Conservation (phyloP, 441 rosid species). For the Croton setiger region DNA sequence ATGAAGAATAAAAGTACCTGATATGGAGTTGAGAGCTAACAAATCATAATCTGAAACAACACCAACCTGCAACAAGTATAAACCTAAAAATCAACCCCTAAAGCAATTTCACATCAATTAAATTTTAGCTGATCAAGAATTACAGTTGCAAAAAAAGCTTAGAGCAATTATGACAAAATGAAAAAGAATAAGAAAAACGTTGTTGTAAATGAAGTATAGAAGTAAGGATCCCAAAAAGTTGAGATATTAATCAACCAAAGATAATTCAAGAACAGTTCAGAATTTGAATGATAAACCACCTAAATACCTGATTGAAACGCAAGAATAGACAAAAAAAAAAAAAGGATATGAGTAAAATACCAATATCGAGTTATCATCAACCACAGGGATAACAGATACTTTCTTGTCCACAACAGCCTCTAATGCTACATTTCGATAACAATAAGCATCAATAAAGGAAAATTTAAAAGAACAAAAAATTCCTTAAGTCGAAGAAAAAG, state of each 20-base stretch:
- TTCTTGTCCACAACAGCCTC: conserved; percentile 75
- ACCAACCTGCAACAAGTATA: conserved; percentile 60
- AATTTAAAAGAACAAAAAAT: neutral
- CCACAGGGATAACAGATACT: conserved; percentile 78
- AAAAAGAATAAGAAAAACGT: no score
- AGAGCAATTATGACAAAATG: no score
- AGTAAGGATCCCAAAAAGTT: neutral
- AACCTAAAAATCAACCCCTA: conserved; percentile 6
- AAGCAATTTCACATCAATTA: neutral
- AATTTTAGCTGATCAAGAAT: neutral
- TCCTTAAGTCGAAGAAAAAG: neutral
- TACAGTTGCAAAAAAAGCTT: neutral
- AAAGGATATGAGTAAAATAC: conserved; percentile 26
- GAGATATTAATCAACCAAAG: neutral
- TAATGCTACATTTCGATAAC: conserved; percentile 43
- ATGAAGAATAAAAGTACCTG: conserved; percentile 46
- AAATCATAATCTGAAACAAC: conserved; percentile 94
- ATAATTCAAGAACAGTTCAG: neutral
- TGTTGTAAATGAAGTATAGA: no score
- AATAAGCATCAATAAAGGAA: neutral
- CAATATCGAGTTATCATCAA: conserved; percentile 80
- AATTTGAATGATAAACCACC: neutral
- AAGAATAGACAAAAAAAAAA: no score
- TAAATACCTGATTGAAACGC: neutral
- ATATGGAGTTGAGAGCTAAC: conserved; percentile 74